Percentiles rank a stretch among this genome's conserved stretches.
These are phyloP conservation scores for Allomyces javanicus DNA, from an alignment of 192 early-diverging fungal species.

Conservation along the genomic window DNA sequence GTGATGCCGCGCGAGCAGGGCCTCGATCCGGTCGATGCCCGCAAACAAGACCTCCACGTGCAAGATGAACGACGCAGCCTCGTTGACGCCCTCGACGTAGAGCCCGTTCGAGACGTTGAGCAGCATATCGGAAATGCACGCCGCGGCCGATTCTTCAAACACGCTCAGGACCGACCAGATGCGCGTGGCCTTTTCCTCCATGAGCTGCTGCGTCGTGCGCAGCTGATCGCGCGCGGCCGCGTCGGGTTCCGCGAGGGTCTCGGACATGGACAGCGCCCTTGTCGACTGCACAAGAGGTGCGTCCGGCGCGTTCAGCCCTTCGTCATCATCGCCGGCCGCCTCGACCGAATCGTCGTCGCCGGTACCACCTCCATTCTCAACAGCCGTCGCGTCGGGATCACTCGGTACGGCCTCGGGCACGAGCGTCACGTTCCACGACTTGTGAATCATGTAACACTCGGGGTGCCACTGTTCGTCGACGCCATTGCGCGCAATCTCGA, in stretches of 20 bases:
- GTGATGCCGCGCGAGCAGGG: conserved; percentile 38
- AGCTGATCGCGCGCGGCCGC: neutral
- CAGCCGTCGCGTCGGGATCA: conserved; percentile 13
- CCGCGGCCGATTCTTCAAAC: conserved; percentile 90
- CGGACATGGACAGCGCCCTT: neutral
- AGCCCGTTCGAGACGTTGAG: conserved; percentile 69
- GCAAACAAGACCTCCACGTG: conserved; percentile 84
- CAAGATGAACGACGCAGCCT: conserved; percentile 67
- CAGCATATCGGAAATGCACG: conserved; percentile 89
- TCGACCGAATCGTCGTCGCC: neutral
- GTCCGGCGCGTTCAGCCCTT: neutral
- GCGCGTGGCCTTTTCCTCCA: conserved; percentile 70
- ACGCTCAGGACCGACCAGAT: conserved; percentile 81
- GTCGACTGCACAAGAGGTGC: too few species aligned
- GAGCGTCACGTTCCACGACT: conserved; percentile 33
- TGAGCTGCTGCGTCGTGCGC: conserved; percentile 25
- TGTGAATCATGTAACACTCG: conserved; percentile 99
- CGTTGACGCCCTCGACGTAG: conserved; percentile 58
- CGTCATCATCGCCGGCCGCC: neutral
- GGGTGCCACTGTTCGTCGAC: conserved; percentile 89
- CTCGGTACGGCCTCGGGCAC: conserved; percentile 4
- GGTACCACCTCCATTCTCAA: neutral
- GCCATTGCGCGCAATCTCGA: conserved; percentile 68
- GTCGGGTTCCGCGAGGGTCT: neutral
- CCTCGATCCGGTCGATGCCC: conserved; percentile 72